Evolutionary conservation across 1,284 basidiomycete species (phyloP).

Genomic region (Butyriboletus regius): DNA sequence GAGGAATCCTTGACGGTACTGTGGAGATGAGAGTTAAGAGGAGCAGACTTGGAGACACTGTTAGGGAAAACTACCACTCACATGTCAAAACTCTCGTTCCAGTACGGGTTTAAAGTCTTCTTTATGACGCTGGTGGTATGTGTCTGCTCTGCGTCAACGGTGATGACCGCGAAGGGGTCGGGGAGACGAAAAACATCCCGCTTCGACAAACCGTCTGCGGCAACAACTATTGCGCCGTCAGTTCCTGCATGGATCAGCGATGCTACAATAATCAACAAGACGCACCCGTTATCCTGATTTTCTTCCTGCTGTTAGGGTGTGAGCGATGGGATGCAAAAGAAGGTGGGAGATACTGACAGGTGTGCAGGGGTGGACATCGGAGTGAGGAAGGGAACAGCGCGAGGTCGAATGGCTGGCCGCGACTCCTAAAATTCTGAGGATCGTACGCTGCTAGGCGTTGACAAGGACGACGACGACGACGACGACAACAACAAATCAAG

Average conservation of each 20-base stretch:
- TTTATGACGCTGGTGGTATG: conserved; percentile 88
- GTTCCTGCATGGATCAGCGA: not conserved
- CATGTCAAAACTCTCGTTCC: conserved; percentile 92
- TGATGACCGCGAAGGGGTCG: conserved; percentile 90
- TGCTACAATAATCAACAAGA: not conserved
- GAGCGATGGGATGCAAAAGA: conserved; percentile 3
- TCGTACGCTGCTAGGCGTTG: conserved; percentile 11
- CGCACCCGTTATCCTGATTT: conserved; percentile 56
- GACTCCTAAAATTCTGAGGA: not conserved
- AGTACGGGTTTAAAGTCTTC: conserved; percentile 85
- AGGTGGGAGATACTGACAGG: conserved; percentile 22
- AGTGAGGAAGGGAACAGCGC: not conserved
- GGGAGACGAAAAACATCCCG: conserved; percentile 87
- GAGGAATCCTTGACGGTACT: conserved; percentile 86
- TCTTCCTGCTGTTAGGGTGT: conserved; percentile 41
- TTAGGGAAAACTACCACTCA: conserved; percentile 28
- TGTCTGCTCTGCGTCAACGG: conserved; percentile 89
- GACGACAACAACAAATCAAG: not conserved
- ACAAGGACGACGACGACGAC: conserved; percentile 12
- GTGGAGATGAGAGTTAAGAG: conserved; percentile 11
- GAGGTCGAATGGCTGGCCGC: not conserved
- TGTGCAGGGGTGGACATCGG: conserved; percentile 26
- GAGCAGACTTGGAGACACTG: not conserved
- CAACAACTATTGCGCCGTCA: conserved; percentile 56
- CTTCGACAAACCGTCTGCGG: conserved; percentile 81